Conservation (phyloP, 352 stramenopile species). For the Phytophthora rubi region DNA sequence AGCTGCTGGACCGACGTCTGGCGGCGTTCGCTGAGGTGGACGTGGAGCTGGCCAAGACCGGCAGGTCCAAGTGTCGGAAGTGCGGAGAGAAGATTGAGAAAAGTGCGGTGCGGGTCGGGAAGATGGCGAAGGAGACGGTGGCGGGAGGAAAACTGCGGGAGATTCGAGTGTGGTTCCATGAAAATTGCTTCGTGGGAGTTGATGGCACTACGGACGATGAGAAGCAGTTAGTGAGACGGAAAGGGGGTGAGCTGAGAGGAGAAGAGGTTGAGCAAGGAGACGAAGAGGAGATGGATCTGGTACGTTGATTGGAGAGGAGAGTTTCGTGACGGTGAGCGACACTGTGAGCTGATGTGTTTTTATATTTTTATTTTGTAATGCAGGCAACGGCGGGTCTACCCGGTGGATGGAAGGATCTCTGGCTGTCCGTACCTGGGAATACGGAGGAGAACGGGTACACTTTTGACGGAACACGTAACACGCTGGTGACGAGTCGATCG, state of each 20-base stretch:
- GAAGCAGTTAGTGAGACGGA: conserved; percentile 45
- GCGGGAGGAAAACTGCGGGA: conserved; percentile 50
- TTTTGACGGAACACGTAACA: no score
- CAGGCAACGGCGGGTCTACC: no score
- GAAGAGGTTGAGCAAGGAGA: conserved; percentile 14
- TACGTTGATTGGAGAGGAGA: conserved; percentile 1
- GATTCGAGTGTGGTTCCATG: conserved; percentile 69
- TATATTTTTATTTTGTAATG: background rate
- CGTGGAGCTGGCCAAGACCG: conserved; percentile 59
- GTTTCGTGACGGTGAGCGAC: background rate
- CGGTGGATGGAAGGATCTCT: no score
- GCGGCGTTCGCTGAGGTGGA: conserved; percentile 46
- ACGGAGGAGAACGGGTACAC: no score
- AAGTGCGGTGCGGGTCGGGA: conserved; percentile 55
- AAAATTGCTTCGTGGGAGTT: conserved; percentile 52
- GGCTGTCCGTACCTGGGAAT: no score
- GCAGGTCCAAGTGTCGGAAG: conserved; percentile 59
- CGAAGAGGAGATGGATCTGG: conserved; percentile 32
- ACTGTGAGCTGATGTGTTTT: conserved; percentile 2
- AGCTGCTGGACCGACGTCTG: conserved; percentile 52
- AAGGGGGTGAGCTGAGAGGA: conserved; percentile 7
- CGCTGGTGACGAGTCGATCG: no score
- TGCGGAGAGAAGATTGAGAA: conserved; percentile 61
- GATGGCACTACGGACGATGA: conserved; percentile 40
- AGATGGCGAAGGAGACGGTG: conserved; percentile 53